These are phyloP conservation scores for Podila verticillata DNA, from an alignment of 192 early-diverging fungal species.

Conservation along the genomic window DNA sequence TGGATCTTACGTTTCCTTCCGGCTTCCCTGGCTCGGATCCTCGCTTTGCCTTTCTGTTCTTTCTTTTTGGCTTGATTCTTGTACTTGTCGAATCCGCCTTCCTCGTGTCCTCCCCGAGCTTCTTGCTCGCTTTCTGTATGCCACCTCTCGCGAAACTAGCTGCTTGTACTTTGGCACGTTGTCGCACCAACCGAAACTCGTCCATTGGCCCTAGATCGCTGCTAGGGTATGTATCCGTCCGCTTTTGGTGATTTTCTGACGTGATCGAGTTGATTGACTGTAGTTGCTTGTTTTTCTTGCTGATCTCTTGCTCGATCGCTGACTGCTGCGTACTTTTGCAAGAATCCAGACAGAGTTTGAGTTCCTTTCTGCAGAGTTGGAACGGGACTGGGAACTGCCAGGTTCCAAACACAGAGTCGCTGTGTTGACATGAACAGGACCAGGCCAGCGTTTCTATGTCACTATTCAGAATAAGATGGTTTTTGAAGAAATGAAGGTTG, in stretches of 20 bases:
- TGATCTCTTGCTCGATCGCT: not conserved
- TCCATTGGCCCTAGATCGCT: not conserved
- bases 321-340: slow-evolving; percentile 9
- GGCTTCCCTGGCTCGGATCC: too few relatives aligned
- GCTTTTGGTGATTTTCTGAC: not conserved
- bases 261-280: not conserved
- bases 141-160: not conserved
- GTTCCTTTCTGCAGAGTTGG: slow-evolving; percentile 25
- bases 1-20: not conserved
- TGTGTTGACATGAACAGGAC: slow-evolving; percentile 9
- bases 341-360: not conserved
- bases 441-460: slow-evolving; percentile 12
- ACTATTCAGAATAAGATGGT: not conserved
- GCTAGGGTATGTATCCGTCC: not conserved
- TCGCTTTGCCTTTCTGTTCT: too few relatives aligned
- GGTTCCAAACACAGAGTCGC: not conserved
- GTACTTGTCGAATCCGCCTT: too few relatives aligned
- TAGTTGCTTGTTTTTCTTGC: not conserved
- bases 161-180: slow-evolving; percentile 6
- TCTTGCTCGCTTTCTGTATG: not conserved
- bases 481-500: not conserved
- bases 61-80: too few relatives aligned
- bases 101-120: too few relatives aligned
- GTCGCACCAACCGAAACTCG: slow-evolving; percentile 6
- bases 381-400: slow-evolving; percentile 34